Evolutionary conservation across 768 basidiomycete genomes (phyloP).

Genomic region (Arthromyces matolae): DNA sequence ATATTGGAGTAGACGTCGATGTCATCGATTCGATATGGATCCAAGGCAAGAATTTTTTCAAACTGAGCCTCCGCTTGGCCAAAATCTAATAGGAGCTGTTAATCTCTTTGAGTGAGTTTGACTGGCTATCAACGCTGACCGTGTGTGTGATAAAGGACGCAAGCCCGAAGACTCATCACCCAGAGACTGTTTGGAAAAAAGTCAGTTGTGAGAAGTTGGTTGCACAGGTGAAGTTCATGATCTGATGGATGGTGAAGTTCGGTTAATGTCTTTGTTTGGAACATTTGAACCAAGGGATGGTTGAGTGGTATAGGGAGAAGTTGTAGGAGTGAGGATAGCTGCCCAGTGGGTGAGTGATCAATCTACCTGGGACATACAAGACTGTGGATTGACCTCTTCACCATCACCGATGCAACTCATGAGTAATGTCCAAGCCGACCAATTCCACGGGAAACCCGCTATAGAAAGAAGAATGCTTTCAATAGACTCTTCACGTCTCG

Average conservation of each 20-base stretch:
- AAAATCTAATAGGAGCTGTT: constrained; percentile 58
- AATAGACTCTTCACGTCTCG: constrained; percentile 81
- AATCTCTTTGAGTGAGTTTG: too few species aligned
- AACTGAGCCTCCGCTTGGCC: constrained; percentile 82
- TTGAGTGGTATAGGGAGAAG: constrained; percentile 42
- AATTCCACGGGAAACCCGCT: constrained; percentile 83
- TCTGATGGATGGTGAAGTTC: constrained; percentile 89
- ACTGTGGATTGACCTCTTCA: constrained; percentile 62
- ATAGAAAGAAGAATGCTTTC: constrained; percentile 77
- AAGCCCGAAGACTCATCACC: constrained; percentile 82
- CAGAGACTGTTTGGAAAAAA: constrained; percentile 82
- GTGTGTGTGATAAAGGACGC: constrained; percentile 86
- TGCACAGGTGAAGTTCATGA: constrained; percentile 76
- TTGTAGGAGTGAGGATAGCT: constrained; percentile 48
- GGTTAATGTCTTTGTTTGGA: constrained; percentile 86
- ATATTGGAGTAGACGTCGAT: constrained; percentile 97
- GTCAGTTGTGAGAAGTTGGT: constrained; percentile 64
- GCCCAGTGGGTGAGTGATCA: constrained; percentile 14
- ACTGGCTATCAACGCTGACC: constrained; percentile 46
- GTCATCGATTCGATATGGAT: constrained; percentile 90
- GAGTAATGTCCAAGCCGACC: constrained; percentile 89
- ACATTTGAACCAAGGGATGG: constrained; percentile 56
- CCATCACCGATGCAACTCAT: constrained; percentile 74
- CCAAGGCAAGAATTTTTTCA: constrained; percentile 71
- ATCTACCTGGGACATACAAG: neutral